Evolutionary conservation across 495 filamentous ascomycete genomes (phyloP).

Genomic region (Lichenothelia convexa): DNA sequence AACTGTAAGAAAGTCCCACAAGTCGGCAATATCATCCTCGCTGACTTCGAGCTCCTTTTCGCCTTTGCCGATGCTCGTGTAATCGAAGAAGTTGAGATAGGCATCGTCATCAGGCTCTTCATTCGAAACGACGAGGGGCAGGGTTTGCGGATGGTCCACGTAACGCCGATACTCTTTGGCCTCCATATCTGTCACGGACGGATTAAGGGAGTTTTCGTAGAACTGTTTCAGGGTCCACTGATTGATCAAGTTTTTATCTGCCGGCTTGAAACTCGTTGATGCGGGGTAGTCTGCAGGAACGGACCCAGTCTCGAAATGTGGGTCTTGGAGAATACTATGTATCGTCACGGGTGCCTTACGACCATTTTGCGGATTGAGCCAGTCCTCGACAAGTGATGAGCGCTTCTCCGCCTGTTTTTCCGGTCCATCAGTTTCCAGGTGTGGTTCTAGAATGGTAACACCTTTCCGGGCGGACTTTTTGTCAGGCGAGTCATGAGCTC

Average conservation of each 20-base stretch:
- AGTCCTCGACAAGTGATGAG: not conserved
- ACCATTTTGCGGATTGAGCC: slow-evolving; percentile 1
- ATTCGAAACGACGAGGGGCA: slow-evolving; percentile 70
- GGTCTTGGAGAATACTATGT: slow-evolving; percentile 17
- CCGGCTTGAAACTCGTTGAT: slow-evolving; percentile 24
- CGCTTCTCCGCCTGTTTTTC: slow-evolving; percentile 27
- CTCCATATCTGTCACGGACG: slow-evolving; percentile 53
- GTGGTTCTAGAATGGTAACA: slow-evolving; percentile 39
- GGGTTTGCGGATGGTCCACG: slow-evolving; percentile 71
- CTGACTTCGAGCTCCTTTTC: slow-evolving; percentile 13
- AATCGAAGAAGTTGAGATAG: slow-evolving; percentile 54
- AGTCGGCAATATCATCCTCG: slow-evolving; percentile 57
- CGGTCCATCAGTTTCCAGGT: slow-evolving; percentile 23
- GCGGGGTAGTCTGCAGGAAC: not conserved
- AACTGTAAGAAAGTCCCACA: slow-evolving; percentile 54
- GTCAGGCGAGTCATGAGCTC: slow-evolving; percentile 23
- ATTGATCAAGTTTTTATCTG: slow-evolving; percentile 23
- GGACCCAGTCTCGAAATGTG: not conserved
- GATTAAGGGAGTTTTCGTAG: slow-evolving; percentile 60
- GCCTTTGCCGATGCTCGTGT: slow-evolving; percentile 35
- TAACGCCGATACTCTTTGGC: slow-evolving; percentile 79
- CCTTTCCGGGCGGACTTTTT: slow-evolving; percentile 35
- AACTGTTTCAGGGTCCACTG: slow-evolving; percentile 82
- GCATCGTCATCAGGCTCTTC: slow-evolving; percentile 36
- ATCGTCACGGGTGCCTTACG: slow-evolving; percentile 14